Evolutionary conservation across 345 rosid genomes (phyloP).

Genomic region (Cardamine resedifolia): DNA sequence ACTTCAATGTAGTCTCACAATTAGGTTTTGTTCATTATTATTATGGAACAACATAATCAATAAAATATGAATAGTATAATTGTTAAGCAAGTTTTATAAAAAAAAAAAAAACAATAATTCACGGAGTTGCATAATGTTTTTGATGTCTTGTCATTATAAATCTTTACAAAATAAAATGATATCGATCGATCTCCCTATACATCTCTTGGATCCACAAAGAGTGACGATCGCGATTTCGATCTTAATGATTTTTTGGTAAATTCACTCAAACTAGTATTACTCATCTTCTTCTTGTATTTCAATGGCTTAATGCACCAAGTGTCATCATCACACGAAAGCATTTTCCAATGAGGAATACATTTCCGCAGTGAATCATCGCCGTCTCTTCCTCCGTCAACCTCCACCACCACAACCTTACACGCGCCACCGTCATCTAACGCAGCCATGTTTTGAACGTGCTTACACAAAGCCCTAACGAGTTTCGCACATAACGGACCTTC

Average conservation of each 20-base stretch:
- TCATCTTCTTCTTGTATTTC: slow-evolving; percentile 40
- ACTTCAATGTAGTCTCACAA: too few relatives aligned
- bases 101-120: too few relatives aligned
- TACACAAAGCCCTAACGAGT: slow-evolving; percentile 55
- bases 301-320: slow-evolving; percentile 80
- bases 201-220: slow-evolving; percentile 93
- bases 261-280: slow-evolving; percentile 26
- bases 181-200: slow-evolving; percentile 35
- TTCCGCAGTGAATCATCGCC: slow-evolving; percentile 38
- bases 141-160: neutral
- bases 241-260: slow-evolving; percentile 30
- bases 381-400: slow-evolving; percentile 46
- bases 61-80: neutral
- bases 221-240: slow-evolving; percentile 36
- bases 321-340: slow-evolving; percentile 75
- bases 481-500: slow-evolving; percentile 58
- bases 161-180: neutral
- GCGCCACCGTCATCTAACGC: slow-evolving; percentile 36
- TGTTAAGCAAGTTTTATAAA: too few relatives aligned
- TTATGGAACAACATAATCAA: neutral
- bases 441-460: slow-evolving; percentile 67
- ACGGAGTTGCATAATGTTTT: neutral
- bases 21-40: neutral
- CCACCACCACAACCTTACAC: slow-evolving; percentile 65
- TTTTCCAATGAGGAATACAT: slow-evolving; percentile 72